Conservation (phyloP, 176 grass and related monocot species). For the Raddia guianensis region DNA sequence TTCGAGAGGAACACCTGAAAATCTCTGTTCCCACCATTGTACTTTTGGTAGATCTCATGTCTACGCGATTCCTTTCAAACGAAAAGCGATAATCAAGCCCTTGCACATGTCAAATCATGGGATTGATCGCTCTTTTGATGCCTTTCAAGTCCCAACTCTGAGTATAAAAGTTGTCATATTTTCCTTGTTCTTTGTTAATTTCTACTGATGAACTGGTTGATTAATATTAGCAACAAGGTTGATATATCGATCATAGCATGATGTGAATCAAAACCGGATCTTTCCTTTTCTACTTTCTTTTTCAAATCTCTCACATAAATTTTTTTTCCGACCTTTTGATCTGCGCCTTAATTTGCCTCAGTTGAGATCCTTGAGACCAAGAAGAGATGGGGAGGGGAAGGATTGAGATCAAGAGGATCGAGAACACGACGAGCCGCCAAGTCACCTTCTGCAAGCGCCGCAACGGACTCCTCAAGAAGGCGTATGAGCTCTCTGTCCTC, state of each 20-base stretch:
- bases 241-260: neutral
- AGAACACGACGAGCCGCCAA: slow-evolving; percentile 79
- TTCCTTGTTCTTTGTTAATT: neutral
- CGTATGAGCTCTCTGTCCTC: slow-evolving; percentile 82
- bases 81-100: neutral
- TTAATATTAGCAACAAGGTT: neutral
- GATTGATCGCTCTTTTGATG: neutral
- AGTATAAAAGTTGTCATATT: slow-evolving; percentile 3
- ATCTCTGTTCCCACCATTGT: slow-evolving; percentile 11
- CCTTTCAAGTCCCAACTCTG: neutral
- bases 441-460: slow-evolving; percentile 86
- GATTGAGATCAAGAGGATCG: slow-evolving; percentile 88
- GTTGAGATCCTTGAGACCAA: neutral
- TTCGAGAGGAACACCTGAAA: neutral
- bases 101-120: slow-evolving; percentile 33
- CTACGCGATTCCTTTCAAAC: slow-evolving; percentile 21
- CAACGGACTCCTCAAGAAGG: slow-evolving; percentile 84
- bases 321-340: neutral
- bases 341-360: neutral
- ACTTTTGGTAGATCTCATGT: slow-evolving; percentile 33
- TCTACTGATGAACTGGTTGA: neutral
- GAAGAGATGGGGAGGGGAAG: slow-evolving; percentile 64
- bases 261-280: neutral
- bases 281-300: neutral
- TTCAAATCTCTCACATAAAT: neutral